Conservation (phyloP, 495 filamentous ascomycete species). For the Hypomontagnella monticulosa region DNA sequence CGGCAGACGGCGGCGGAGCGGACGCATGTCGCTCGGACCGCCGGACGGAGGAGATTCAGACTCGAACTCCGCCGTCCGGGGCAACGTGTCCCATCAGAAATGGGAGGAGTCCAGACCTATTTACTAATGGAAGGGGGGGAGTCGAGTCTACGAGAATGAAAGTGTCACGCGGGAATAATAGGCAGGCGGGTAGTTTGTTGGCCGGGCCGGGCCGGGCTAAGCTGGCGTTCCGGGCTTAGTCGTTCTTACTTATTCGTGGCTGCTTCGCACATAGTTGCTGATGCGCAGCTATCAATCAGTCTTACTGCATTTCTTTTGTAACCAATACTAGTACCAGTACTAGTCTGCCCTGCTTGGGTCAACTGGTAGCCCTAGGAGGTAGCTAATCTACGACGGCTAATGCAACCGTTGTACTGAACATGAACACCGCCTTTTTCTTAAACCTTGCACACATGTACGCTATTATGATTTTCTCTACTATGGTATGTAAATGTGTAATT, state of each 20-base stretch:
- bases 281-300: constrained; percentile 2
- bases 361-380: too few relatives aligned
- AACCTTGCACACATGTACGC: too few relatives aligned
- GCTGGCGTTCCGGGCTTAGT: constrained; percentile 18
- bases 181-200: background rate
- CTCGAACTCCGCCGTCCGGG: constrained; percentile 29
- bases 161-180: background rate
- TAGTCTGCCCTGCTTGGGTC: too few relatives aligned
- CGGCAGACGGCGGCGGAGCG: constrained; percentile 60
- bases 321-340: background rate
- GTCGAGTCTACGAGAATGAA: constrained; percentile 4
- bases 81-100: constrained; percentile 48
- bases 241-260: background rate
- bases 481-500: background rate
- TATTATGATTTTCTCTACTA: background rate
- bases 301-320: constrained; percentile 20
- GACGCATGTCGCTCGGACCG: constrained; percentile 57
- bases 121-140: constrained; percentile 36
- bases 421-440: too few relatives aligned
- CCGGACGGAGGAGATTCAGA: constrained; percentile 47
- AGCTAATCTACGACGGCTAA: too few relatives aligned
- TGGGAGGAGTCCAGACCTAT: constrained; percentile 61
- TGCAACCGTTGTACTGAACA: too few relatives aligned
- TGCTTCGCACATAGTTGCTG: background rate
- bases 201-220: too few relatives aligned